phyloP scores from a whole-genome alignment of 495 filamentous ascomycete species.

The Apodospora peruviana region DNA sequence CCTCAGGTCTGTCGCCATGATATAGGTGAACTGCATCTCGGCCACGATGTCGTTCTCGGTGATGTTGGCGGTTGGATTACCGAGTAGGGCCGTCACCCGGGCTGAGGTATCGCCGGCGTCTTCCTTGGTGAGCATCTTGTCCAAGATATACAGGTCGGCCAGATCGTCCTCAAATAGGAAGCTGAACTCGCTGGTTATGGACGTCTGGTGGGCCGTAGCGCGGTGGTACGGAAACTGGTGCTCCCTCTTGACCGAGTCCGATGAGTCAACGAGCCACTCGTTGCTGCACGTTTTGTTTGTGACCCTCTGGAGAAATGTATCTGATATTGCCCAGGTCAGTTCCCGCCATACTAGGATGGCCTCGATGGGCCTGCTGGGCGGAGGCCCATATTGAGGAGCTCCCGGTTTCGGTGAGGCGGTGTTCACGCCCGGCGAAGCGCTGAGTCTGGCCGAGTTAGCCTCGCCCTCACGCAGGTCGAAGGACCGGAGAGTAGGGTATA shows the following conservation, averaged over 20 bases:
- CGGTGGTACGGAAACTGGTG: constrained; percentile 23
- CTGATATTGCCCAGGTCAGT: constrained; percentile 47
- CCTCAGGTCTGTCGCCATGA: constrained; percentile 73
- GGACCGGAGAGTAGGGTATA: constrained; percentile 31
- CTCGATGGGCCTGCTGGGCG: constrained; percentile 4
- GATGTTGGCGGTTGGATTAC: not conserved
- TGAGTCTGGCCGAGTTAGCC: not conserved
- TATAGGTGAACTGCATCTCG: constrained; percentile 79
- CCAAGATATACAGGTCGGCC: constrained; percentile 65
- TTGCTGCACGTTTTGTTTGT: constrained; percentile 32
- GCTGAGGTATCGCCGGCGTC: constrained; percentile 27
- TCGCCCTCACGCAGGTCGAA: constrained; percentile 20
- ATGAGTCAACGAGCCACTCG: constrained; percentile 50
- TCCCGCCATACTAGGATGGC: constrained; percentile 29
- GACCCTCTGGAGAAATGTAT: constrained; percentile 40
- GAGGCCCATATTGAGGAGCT: not conserved
- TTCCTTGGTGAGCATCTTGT: constrained; percentile 29
- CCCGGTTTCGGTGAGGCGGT: not conserved
- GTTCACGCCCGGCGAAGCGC: too few relatives aligned
- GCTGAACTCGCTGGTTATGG: constrained; percentile 27
- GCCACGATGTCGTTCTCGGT: constrained; percentile 58
- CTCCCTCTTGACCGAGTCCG: constrained; percentile 28
- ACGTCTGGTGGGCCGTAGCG: constrained; percentile 9
- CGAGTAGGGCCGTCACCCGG: constrained; percentile 25
- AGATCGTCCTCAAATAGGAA: constrained; percentile 55